Evolutionary conservation across 306 rosid species (phyloP).

Genomic region (Ormosia emarginata): DNA sequence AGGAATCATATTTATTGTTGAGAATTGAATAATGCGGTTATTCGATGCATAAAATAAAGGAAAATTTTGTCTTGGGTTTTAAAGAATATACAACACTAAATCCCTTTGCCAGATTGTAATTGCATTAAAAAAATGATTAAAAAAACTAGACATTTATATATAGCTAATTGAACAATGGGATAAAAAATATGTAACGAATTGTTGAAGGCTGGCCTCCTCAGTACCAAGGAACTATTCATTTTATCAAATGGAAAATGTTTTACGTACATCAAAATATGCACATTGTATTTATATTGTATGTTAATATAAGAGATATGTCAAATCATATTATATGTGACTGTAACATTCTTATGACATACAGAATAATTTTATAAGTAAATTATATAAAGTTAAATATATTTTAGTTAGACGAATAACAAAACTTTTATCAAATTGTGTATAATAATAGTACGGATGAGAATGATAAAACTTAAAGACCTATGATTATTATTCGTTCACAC

Average conservation of each 20-base stretch:
- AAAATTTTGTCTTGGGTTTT: not conserved
- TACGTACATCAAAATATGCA: too few relatives aligned
- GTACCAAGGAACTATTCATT: not conserved
- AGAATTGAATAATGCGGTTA: not conserved
- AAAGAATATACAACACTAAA: not conserved
- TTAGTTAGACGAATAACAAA: too few relatives aligned
- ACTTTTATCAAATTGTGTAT: not conserved
- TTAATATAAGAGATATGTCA: too few relatives aligned
- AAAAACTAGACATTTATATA: not conserved
- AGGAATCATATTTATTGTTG: slow-evolving; percentile 10
- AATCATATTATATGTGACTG: too few relatives aligned
- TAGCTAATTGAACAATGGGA: not conserved
- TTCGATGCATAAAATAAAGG: not conserved
- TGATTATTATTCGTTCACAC: too few relatives aligned
- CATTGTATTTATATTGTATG: too few relatives aligned
- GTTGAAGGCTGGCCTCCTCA: not conserved
- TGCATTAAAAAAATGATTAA: not conserved
- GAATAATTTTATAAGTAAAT: too few relatives aligned
- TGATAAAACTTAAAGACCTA: too few relatives aligned
- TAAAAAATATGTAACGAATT: not conserved
- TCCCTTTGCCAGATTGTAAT: slow-evolving; percentile 7
- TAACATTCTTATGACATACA: too few relatives aligned
- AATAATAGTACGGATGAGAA: too few relatives aligned
- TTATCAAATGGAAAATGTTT: too few relatives aligned
- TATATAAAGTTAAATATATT: too few relatives aligned